phyloP scores from a whole-genome alignment of 2,329 filamentous ascomycete genomes.

The Fusarium transvaalense region DNA sequence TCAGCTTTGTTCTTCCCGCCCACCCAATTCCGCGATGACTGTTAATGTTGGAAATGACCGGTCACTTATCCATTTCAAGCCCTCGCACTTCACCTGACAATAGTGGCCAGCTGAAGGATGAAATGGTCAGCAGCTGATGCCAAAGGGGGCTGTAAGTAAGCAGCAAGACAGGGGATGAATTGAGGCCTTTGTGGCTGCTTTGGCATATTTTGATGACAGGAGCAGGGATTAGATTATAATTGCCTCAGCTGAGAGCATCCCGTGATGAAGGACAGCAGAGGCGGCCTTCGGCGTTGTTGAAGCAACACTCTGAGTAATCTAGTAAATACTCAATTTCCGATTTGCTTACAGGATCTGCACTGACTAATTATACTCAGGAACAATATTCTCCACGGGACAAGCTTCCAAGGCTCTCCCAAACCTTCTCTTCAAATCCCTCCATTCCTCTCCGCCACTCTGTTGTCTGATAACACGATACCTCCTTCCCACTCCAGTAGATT shows the following conservation, averaged over 20 bases:
- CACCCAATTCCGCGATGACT: too few species aligned
- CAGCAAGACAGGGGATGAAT: too few species aligned
- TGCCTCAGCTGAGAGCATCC: neutral
- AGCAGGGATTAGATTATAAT: neutral
- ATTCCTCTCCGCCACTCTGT: neutral
- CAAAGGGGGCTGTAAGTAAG: too few species aligned
- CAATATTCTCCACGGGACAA: slow-evolving; percentile 6
- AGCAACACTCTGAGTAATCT: too few species aligned
- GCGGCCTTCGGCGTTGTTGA: too few species aligned
- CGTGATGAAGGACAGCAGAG: neutral
- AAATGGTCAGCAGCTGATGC: neutral
- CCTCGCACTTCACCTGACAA: neutral
- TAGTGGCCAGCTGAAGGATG: neutral
- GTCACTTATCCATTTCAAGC: neutral
- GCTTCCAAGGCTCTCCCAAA: neutral
- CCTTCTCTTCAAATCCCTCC: neutral
- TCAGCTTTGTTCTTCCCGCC: neutral
- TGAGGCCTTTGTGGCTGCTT: neutral
- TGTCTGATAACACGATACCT: neutral
- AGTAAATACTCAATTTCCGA: too few species aligned
- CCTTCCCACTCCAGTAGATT: fast-evolving
- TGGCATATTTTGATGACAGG: neutral
- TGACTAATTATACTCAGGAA: neutral
- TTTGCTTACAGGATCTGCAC: too few species aligned
- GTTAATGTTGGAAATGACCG: neutral